Evolutionary conservation across 192 early-diverging fungal genomes (phyloP), one percentile per base, ranked within the genome.

Genomic region (Phycomyces nitens): DNA sequence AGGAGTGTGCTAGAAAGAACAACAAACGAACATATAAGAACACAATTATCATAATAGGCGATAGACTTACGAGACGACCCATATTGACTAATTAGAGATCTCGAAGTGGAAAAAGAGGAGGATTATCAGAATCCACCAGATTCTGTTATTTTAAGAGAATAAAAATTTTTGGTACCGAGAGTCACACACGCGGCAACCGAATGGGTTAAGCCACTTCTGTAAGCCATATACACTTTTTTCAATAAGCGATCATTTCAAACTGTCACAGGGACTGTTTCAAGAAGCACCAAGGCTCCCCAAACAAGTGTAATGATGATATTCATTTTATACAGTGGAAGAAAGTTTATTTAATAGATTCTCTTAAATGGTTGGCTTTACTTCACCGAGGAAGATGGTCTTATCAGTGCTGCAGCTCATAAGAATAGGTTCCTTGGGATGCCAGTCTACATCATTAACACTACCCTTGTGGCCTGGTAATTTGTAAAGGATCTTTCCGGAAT

Each of bases 381-480:
- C 92, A 29, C 95, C 95, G 27, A 97, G 57, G 71, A 93, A 96
- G 63, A 99, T 69, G 26, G 86, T 92, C 62, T 86, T 87, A 76
- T 99, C 97, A 26, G 85, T 89, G 62, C 94, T 95, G 27, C 80
- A 84, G 6, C 90, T 91, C 47, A 92, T 81, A 23, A 99, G 75
- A 53, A 94, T 91, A 16, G 92, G 92, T 58, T 94, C 92, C 40
- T 77, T 86, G 15, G 92, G 89, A 66, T 95, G 90, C 83, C 93
- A 99, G 58, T 95, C 95, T 5, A 94, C 93, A 39, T 94, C 90
- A 23, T 93, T 97, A 6, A 94, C 94, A 63, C 86, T 87, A 34
- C 96, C 96, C 70, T 94, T 94, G 74, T 97, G 96, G 0, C 95
- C 96, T 24, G 96, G 94, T 56, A 97, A 64, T 75, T 96, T 97